Evolutionary conservation across 441 rosid genomes (phyloP).

Genomic region (Gossypium schwendimanii): DNA sequence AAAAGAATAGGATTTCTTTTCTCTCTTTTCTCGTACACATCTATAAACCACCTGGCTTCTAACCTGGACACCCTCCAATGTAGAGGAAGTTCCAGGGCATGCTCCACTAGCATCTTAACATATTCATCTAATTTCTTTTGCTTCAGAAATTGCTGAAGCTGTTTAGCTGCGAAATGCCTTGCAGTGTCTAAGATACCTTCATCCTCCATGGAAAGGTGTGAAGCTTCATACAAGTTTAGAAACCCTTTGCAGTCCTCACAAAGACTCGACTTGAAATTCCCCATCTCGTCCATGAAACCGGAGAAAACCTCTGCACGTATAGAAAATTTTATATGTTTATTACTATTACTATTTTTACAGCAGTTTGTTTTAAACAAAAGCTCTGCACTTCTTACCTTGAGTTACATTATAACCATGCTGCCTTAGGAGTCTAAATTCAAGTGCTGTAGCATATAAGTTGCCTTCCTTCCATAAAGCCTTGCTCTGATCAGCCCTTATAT

Average conservation of each 20-base stretch:
- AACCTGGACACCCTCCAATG: background rate
- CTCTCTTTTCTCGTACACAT: constrained; percentile 13
- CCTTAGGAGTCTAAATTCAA: background rate
- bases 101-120: background rate
- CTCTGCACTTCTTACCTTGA: background rate
- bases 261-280: background rate
- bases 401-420: background rate
- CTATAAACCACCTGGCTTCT: constrained; percentile 30
- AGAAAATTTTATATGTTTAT: no score
- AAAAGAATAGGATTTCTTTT: constrained; percentile 15
- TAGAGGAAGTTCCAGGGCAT: no score
- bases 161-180: constrained; percentile 19
- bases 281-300: constrained; percentile 4
- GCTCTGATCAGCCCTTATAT: background rate
- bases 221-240: constrained; percentile 32
- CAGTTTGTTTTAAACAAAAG: no score
- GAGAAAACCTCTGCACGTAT: background rate
- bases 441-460: background rate
- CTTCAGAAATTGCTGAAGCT: background rate
- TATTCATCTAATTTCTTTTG: background rate
- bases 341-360: no score
- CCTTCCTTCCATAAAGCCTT: background rate
- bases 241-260: background rate
- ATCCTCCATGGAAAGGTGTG: constrained; percentile 14
- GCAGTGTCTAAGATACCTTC: constrained; percentile 24